Conservation (phyloP, 441 rosid species). For the Corymbia citriodora region DNA sequence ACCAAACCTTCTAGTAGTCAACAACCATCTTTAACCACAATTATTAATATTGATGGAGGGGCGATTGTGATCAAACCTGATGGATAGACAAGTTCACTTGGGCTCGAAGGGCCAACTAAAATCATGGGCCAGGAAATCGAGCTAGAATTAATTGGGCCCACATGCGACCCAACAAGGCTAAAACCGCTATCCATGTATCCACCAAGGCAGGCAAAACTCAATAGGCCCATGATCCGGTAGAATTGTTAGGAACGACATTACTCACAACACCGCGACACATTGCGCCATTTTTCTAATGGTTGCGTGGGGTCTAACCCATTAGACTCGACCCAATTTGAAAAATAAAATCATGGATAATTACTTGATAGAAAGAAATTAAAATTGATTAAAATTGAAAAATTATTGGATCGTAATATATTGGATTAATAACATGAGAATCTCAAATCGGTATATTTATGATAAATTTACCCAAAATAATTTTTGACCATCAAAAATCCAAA, state of each 20-base stretch:
- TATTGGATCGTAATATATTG: neutral
- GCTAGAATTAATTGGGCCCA: neutral
- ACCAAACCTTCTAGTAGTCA: neutral
- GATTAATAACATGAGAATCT: no score
- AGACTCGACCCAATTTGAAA: neutral
- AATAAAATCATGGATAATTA: neutral
- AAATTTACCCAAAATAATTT: no score
- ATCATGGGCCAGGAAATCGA: neutral
- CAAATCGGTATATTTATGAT: no score
- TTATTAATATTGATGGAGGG: neutral
- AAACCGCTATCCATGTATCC: neutral
- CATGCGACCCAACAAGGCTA: neutral
- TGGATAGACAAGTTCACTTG: neutral
- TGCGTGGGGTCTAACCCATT: neutral
- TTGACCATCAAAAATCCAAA: no score
- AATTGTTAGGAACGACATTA: neutral
- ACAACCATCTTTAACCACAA: neutral
- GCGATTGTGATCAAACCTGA: neutral
- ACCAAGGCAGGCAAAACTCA: neutral
- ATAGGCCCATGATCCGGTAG: neutral
- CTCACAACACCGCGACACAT: fast-evolving
- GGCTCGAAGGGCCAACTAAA: neutral
- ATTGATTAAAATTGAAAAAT: neutral
- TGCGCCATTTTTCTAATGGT: fast-evolving
- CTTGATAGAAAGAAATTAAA: neutral